Evolutionary conservation across 306 rosid species (phyloP), one percentile per base, ranked within the genome.

Genomic region (Fragaria vesca): DNA sequence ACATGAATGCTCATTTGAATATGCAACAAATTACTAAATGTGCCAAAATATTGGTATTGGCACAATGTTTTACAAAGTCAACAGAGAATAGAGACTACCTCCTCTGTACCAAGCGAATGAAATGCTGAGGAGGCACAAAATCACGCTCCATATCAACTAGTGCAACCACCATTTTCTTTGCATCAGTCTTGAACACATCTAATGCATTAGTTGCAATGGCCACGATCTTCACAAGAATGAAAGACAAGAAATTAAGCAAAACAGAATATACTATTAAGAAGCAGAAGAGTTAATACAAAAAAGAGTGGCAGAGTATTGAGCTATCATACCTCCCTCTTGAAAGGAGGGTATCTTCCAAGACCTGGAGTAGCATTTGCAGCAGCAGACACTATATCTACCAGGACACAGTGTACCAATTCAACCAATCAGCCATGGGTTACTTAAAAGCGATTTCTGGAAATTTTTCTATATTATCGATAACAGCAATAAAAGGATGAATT

Each of bases 121-220:
- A 95, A 74, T 95, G 99, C 62, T 95, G 97, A 2, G 99, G 99
- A 60, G 97, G 97, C 81, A 95, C 99, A 91, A 95, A 95, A 83
- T 97, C 96, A 76, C 99, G 93, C 84, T 95, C 99, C 99, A 95
- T 95, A 83, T 95, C 99, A 80, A 95, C 99, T 51, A 93, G 85
- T 24, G 97, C 97, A 81, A 95, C 91, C 82, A 95, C 97, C 97
- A 95, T 93, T 87, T 95, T 92, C 91, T 88, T 94, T 5, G 98
- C 89, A 74, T 94, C 98, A 78, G 74, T 91, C 86, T 92, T 95
- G 80, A 95, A 95, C 75, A 69, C 90, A 69, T 95, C 99, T 32
- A 95, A 81, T 12, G 97, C 97, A 80, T 90, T 85, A 62, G 89
- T 88, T 62, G 99, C 99, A 85, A 95, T 62, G 81, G 99, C 90